These are phyloP conservation scores for Adenanthera pavonina DNA, from an alignment of 306 rosid species.

Conservation along the genomic window DNA sequence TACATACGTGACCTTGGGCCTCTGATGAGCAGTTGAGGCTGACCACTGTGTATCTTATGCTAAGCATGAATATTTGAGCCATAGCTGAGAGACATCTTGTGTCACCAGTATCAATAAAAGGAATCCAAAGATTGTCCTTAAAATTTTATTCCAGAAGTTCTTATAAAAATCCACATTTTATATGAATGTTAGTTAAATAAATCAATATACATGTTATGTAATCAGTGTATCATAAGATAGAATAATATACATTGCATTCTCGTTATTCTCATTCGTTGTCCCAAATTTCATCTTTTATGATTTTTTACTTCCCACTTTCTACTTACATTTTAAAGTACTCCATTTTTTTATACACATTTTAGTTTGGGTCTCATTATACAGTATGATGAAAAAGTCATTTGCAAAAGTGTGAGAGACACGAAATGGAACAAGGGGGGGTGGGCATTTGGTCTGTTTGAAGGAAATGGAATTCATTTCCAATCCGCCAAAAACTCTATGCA, in stretches of 20 bases:
- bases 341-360: neutral
- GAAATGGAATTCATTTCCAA: no score
- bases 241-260: neutral
- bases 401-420: neutral
- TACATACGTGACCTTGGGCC: neutral
- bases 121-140: neutral
- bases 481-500: no score
- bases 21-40: neutral
- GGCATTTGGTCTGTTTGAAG: no score
- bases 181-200: neutral
- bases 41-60: neutral
- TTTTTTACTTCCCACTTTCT: neutral
- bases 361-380: neutral
- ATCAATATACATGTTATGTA: no score
- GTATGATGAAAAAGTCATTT: neutral
- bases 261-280: neutral
- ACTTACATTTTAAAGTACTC: no score
- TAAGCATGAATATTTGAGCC: neutral
- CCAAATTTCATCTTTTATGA: neutral
- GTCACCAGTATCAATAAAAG: neutral
- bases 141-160: neutral
- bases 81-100: neutral
- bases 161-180: no score
- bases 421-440: neutral
- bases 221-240: neutral